Evolutionary conservation across 345 rosid genomes (phyloP), one percentile per base, ranked within the genome.

Genomic region (Eucalyptus decipiens): DNA sequence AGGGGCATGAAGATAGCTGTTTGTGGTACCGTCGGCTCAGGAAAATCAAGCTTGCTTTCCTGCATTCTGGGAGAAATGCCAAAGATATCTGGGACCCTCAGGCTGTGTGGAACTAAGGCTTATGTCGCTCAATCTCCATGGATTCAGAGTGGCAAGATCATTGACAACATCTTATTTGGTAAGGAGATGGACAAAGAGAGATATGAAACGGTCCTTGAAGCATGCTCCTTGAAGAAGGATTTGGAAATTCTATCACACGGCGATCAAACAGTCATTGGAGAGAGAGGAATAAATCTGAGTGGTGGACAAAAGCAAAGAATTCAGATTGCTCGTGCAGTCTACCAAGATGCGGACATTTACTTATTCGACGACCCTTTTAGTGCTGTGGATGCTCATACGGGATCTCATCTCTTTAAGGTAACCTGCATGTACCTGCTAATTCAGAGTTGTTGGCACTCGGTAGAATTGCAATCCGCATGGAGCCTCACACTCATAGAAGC

Each of bases 321-420:
- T 86, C 97, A 96, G 89, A 93, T 96, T 90, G 99, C 98, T 4
- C 96, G 98, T 1, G 99, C 99, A 40, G 93, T 97, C 30, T 96
- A 97, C 90, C 98, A 96, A 90, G 98, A 96, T 92, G 95, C 96
- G 0, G 97, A 96, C 93, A 94, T 96, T 88, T 97, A 96, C 85
- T 91, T 96, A 7, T 95, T 97, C 5, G 99, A 97, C 86, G 99
- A 97, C 91, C 99, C 99, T 81, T 97, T 97, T 86, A 97, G 97
- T 88, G 99, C 97, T 17, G 96, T 96, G 48, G 98, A 97, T 94
- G 98, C 97, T 50, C 97, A 96, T 90, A 97, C 99, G 14, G 99
- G 97, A 49, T 94, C 96, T 88, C 97, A 95, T 91, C 92, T 97
- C 83, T 96, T 95, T 86, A 96, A 95, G 96, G 98, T 96, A 90